Evolutionary conservation across 2,329 filamentous ascomycete genomes (phyloP).

Genomic region (Fusarium tanahbumbuense): DNA sequence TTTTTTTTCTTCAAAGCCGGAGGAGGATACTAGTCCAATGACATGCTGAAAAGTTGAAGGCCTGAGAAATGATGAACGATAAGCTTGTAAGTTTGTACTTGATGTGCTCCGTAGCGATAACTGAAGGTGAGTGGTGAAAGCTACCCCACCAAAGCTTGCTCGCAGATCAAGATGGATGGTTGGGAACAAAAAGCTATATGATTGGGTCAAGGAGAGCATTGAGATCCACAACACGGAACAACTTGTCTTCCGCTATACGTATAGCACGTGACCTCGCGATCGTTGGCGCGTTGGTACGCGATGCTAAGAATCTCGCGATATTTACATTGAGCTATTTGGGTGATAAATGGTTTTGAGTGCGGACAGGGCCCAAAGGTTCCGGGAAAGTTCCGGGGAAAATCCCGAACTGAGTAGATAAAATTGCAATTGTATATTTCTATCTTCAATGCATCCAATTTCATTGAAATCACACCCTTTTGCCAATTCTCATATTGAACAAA

Average conservation of each 20-base stretch:
- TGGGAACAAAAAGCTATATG: not conserved
- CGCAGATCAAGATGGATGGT: not conserved
- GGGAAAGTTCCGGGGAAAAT: not conserved
- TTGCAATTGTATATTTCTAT: not conserved
- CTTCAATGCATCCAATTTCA: not conserved
- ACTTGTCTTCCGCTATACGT: fast-evolving
- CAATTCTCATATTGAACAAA: not conserved
- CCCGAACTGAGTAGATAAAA: not conserved
- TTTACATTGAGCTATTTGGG: too few species aligned
- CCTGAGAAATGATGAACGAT: not conserved
- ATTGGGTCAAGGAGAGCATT: not conserved
- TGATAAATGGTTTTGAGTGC: fast-evolving
- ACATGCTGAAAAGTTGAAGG: not conserved
- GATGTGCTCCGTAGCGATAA: not conserved
- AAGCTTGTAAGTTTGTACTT: not conserved
- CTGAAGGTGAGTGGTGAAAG: not conserved
- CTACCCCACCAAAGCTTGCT: constrained; percentile 23
- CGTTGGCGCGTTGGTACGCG: not conserved
- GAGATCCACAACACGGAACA: not conserved
- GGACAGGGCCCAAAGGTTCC: too few species aligned
- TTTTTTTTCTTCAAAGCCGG: too few species aligned
- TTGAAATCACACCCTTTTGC: not conserved
- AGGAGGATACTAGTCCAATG: not conserved
- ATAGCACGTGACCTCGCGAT: constrained; percentile 51
- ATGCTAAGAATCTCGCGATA: not conserved